phyloP scores from a whole-genome alignment of 331 rosid species.

The Acacia pycnantha region DNA sequence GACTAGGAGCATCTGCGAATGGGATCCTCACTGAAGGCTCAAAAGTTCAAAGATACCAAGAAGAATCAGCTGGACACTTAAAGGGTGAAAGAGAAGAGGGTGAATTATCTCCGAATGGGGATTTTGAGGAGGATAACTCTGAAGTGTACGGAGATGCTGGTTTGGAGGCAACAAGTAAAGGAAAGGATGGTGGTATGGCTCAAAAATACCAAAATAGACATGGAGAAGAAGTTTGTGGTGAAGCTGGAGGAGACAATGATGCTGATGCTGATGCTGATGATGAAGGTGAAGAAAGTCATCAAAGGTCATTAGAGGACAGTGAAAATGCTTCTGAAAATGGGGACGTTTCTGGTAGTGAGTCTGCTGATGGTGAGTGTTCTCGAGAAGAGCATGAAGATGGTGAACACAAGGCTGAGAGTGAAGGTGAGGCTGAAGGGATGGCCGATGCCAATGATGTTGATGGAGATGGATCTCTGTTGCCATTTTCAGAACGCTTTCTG shows the following conservation, averaged over 20 bases:
- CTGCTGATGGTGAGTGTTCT: slow-evolving; percentile 93
- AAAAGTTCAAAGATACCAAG: slow-evolving; percentile 51
- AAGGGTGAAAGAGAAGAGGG: slow-evolving; percentile 96
- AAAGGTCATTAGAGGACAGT: slow-evolving; percentile 89
- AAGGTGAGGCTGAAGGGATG: slow-evolving; percentile 97
- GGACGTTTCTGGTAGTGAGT: slow-evolving; percentile 85
- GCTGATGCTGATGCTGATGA: slow-evolving; percentile 71
- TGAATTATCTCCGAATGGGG: slow-evolving; percentile 95
- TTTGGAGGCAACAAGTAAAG: slow-evolving; percentile 49
- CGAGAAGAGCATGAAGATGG: slow-evolving; percentile 73
- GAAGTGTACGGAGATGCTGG: slow-evolving; percentile 65
- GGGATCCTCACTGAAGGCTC: slow-evolving; percentile 48
- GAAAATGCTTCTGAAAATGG: slow-evolving; percentile 93
- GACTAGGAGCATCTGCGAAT: slow-evolving; percentile 55
- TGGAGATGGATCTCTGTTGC: slow-evolving; percentile 77
- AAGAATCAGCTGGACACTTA: slow-evolving; percentile 66
- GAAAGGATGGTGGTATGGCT: slow-evolving; percentile 48
- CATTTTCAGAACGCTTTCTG: slow-evolving; percentile 79
- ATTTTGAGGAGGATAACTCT: slow-evolving; percentile 92
- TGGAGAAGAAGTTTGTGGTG: slow-evolving; percentile 68
- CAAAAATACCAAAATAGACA: slow-evolving; percentile 62
- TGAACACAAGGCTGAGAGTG: slow-evolving; percentile 88
- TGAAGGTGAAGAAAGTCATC: slow-evolving; percentile 93
- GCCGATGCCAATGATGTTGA: slow-evolving; percentile 94
- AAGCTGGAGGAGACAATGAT: slow-evolving; percentile 75